Base-by-base conservation (phyloP, 2,329 filamentous ascomycete species). In the Bimuria novae-zelandiae region DNA sequence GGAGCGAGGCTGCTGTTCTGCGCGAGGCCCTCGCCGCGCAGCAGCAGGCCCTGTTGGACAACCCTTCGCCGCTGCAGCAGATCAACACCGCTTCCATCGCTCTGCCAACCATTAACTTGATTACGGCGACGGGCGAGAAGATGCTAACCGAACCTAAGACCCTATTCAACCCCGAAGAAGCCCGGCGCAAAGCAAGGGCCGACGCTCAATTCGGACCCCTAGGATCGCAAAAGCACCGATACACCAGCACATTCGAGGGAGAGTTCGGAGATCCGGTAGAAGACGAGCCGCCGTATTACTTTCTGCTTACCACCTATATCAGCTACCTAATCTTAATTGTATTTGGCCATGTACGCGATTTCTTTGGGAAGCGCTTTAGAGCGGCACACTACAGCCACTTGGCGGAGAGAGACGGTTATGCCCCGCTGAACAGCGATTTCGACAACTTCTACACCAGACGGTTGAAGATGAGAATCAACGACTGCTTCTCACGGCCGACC, bases 391-490 rank as follows among this genome's bases (percentile, higher is more conserved):
- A 97, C 76, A 87, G 85, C 69, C 88, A 94, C 65, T 80, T 97
- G 67, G 89, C 89, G 71, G 83, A 88, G 32, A 84, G 85, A 61
- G 90, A 96, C 71, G 94, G 94, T 57, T 97, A 96, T 70, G 94
- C 93, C 10, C 92, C 94, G 2, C 82, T 99, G 60, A 97, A 97
- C 76, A 95, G 92, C 67, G 94, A 99, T 75, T 99, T 99, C 71
- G 94, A 99, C 80, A 97, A 93, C 76, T 99, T 99, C 75, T 99
- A 99, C 76, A 90, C 93, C 52, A 86, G 94, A 52, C 84, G 94
- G 56, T 76, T 99, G 70, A 97, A 99, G 81, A 84, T 92, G 79
- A 87, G 94, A 59, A 91, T 99, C 70, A 95, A 97, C 65, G 94
- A 99, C 76, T 96, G 92, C 79, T 99, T 99, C 73, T 89, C 93